phyloP scores from a whole-genome alignment of 2,329 filamentous ascomycete genomes.

The Fusarium algeriense region DNA sequence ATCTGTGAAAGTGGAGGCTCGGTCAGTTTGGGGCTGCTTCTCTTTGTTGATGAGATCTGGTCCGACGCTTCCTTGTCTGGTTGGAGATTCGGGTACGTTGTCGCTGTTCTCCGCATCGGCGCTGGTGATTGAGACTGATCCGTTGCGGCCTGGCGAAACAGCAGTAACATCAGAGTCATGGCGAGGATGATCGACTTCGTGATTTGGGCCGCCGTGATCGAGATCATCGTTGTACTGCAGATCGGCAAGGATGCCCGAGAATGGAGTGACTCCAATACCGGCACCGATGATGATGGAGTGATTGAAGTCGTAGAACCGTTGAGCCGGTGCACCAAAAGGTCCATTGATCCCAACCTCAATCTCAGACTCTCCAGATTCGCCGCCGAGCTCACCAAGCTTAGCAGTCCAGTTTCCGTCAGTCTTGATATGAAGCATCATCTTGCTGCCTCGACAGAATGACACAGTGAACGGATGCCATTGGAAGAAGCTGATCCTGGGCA shows the following conservation, averaged over 20 bases:
- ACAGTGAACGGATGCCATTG: constrained; percentile 73
- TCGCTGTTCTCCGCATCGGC: neutral
- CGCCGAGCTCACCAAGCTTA: constrained; percentile 58
- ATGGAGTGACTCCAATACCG: constrained; percentile 70
- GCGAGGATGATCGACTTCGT: neutral
- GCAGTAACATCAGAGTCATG: constrained; percentile 23
- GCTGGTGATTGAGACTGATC: neutral
- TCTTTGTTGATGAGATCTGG: constrained; percentile 24
- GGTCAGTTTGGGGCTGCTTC: constrained; percentile 30
- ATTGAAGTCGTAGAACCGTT: constrained; percentile 69
- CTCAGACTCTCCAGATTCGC: constrained; percentile 49
- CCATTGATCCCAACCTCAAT: constrained; percentile 68
- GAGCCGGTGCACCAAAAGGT: constrained; percentile 68
- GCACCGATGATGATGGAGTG: constrained; percentile 67
- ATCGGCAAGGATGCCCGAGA: constrained; percentile 68
- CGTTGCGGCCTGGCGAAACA: neutral
- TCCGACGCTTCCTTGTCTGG: neutral
- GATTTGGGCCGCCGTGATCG: constrained; percentile 47
- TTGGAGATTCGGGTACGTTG: neutral
- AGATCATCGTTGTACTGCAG: constrained; percentile 62
- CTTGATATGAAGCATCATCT: constrained; percentile 69
- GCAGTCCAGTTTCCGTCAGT: constrained; percentile 69
- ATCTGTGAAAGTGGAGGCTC: constrained; percentile 48
- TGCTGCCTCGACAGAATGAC: constrained; percentile 64
- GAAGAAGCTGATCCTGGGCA: constrained; percentile 64